A percentile compares a stretch with the other conserved stretches of the same genome.
phyloP scores from a whole-genome alignment of 1,139 yeast genomes.

The Blastobotrys malaysiensis region DNA sequence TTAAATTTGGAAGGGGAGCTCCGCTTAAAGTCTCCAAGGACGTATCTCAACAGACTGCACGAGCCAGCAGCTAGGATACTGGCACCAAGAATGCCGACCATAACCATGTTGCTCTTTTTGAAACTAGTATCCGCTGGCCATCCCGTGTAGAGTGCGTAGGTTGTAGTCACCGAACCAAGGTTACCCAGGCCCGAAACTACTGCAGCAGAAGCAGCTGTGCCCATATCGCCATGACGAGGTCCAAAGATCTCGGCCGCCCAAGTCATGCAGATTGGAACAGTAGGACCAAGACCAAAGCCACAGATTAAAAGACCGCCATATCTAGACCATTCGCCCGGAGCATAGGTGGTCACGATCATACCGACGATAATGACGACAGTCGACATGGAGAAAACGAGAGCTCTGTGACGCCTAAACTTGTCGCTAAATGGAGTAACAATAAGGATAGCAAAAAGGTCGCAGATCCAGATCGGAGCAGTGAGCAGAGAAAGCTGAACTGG shows the following conservation, averaged over 20 bases:
- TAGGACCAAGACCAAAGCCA: conserved; percentile 86
- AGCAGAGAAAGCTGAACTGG: conserved; percentile 68
- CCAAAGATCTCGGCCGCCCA: conserved; percentile 77
- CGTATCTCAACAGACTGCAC: conserved; percentile 24
- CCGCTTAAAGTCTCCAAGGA: conserved; percentile 26
- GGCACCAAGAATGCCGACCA: conserved; percentile 68
- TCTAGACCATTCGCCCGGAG: conserved; percentile 65
- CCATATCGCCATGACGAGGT: conserved; percentile 72
- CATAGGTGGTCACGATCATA: conserved; percentile 69
- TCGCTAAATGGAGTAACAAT: conserved; percentile 78
- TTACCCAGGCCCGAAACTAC: conserved; percentile 82
- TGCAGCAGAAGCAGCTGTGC: conserved; percentile 78
- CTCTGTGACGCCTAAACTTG: conserved; percentile 52
- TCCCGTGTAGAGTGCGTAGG: conserved; percentile 78
- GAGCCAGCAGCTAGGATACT: conserved; percentile 50
- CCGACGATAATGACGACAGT: conserved; percentile 68
- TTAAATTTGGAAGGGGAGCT: not conserved
- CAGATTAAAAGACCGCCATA: conserved; percentile 77
- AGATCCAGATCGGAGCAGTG: conserved; percentile 87
- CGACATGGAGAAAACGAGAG: conserved; percentile 55
- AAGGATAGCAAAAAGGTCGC: conserved; percentile 74
- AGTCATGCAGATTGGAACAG: conserved; percentile 86
- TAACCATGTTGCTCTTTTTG: conserved; percentile 74
- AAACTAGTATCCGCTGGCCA: conserved; percentile 76
- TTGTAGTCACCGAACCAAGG: conserved; percentile 77